Evolutionary conservation across 495 filamentous ascomycete species (phyloP).

Genomic region (Massariosphaeria phaeospora): DNA sequence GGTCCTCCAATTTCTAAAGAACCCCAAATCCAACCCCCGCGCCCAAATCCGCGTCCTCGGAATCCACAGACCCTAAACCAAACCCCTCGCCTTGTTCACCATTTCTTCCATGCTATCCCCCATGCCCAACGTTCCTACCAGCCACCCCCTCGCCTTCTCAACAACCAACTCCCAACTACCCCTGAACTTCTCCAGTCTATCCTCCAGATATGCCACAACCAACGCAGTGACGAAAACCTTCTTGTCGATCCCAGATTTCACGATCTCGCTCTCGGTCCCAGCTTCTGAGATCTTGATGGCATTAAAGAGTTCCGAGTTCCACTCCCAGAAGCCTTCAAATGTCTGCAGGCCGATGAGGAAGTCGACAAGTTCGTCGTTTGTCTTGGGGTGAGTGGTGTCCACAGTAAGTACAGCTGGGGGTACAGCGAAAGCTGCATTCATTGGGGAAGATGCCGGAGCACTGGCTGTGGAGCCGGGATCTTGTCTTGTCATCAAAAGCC

Average conservation of each 20-base stretch:
- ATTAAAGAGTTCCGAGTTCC: conserved; percentile 27
- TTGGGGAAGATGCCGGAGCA: background rate
- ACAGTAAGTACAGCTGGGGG: background rate
- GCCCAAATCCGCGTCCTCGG: background rate
- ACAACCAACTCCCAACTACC: conserved; percentile 55
- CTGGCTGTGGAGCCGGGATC: conserved; percentile 85
- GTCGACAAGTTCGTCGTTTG: conserved; percentile 17
- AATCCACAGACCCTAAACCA: background rate
- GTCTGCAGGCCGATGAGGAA: conserved; percentile 46
- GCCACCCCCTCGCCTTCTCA: conserved; percentile 47
- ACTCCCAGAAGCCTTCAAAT: conserved; percentile 50
- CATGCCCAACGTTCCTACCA: conserved; percentile 21
- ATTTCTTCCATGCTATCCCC: background rate
- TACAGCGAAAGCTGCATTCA: background rate
- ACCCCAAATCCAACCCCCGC: background rate
- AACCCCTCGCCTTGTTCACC: background rate
- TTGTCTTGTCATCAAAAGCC: conserved; percentile 91
- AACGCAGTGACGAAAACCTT: conserved; percentile 46
- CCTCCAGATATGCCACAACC: conserved; percentile 48
- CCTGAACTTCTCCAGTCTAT: conserved; percentile 38
- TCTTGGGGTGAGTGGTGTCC: background rate
- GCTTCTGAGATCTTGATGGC: conserved; percentile 25
- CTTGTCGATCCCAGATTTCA: conserved; percentile 1
- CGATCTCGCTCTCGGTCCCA: conserved; percentile 3
- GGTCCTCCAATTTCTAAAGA: too few relatives aligned